Evolutionary conservation across 1,139 yeast genomes (phyloP).

Genomic region (Pichia sp.): DNA sequence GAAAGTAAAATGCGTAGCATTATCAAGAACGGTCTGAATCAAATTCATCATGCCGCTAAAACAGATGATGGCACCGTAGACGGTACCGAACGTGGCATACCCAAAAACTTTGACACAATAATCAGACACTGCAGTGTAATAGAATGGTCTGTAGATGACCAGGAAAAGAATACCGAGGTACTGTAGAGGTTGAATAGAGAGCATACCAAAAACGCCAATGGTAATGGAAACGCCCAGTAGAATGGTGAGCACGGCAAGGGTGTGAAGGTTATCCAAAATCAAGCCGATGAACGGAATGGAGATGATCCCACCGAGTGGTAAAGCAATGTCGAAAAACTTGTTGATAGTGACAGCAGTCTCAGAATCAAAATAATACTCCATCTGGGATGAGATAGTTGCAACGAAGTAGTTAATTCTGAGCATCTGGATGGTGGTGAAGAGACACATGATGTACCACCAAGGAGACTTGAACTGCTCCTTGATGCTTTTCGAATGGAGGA

Average conservation of each 20-base stretch:
- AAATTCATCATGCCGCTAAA: constrained; percentile 76
- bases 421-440: constrained; percentile 83
- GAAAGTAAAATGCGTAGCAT: constrained; percentile 61
- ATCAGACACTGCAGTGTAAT: constrained; percentile 88
- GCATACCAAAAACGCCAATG: constrained; percentile 66
- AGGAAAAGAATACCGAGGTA: constrained; percentile 62
- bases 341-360: constrained; percentile 54
- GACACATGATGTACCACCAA: constrained; percentile 75
- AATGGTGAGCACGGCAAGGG: constrained; percentile 53
- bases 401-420: constrained; percentile 86
- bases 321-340: constrained; percentile 73
- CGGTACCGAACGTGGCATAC: constrained; percentile 83
- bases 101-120: constrained; percentile 92
- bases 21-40: constrained; percentile 66
- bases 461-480: constrained; percentile 62
- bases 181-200: constrained; percentile 50
- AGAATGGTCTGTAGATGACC: constrained; percentile 87
- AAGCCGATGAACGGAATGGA: constrained; percentile 85
- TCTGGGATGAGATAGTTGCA: constrained; percentile 81
- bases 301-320: constrained; percentile 81
- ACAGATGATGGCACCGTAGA: constrained; percentile 77
- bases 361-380: constrained; percentile 57
- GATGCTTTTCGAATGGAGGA: constrained; percentile 65
- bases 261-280: constrained; percentile 70
- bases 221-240: constrained; percentile 51